Percentiles rank a stretch among this genome's conserved stretches.
Conservation (phyloP, 805 yeast species). For the Kregervanrija delftensis region DNA sequence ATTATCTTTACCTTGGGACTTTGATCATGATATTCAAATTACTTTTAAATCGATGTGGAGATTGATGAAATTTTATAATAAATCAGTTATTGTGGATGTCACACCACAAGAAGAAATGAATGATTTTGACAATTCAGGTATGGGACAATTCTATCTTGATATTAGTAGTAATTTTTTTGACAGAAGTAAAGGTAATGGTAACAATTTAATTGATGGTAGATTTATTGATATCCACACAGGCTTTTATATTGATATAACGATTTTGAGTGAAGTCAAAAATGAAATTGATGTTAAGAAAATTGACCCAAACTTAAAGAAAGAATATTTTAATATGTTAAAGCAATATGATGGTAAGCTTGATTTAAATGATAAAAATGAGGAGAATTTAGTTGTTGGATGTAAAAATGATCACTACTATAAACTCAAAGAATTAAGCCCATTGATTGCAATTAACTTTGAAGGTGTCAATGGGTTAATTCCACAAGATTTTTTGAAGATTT, state of each 20-base stretch:
- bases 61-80: slow-evolving; percentile 40
- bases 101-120: slow-evolving; percentile 4
- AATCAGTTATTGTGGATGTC: slow-evolving; percentile 39
- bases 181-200: slow-evolving; percentile 35
- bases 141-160: slow-evolving; percentile 27
- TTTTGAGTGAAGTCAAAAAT: slow-evolving; percentile 18
- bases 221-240: slow-evolving; percentile 45
- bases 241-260: slow-evolving; percentile 37
- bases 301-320: slow-evolving; percentile 5
- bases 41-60: slow-evolving; percentile 36
- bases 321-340: slow-evolving; percentile 10
- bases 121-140: slow-evolving; percentile 22
- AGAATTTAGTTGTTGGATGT: slow-evolving; percentile 31
- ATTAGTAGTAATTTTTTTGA: slow-evolving; percentile 27
- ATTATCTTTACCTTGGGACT: slow-evolving; percentile 51
- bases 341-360: slow-evolving; percentile 6
- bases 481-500: slow-evolving; percentile 24
- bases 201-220: slow-evolving; percentile 47
- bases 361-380: slow-evolving; percentile 3
- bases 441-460: slow-evolving; percentile 47
- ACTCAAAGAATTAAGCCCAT: slow-evolving; percentile 42
- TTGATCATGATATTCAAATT: slow-evolving; percentile 54
- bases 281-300: slow-evolving; percentile 3
- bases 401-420: slow-evolving; percentile 50
- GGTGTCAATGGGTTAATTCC: slow-evolving; percentile 47